Base-by-base conservation (phyloP, 805 yeast species). In the Candida hungchunana region DNA sequence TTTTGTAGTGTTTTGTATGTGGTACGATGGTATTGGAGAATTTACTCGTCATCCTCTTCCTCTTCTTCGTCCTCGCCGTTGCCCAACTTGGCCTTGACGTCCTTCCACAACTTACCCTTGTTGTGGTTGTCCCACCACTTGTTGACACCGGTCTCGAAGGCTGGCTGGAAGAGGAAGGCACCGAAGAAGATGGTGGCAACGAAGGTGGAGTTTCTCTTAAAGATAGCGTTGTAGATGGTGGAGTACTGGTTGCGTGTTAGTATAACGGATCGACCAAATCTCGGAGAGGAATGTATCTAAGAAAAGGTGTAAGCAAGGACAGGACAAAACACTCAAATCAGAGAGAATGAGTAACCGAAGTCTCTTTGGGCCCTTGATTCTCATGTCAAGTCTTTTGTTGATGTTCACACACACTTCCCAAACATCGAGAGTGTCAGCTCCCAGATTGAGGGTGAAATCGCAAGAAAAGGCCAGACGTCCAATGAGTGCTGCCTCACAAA, bases 151-250 rank as follows among this genome's bases (percentile, higher is more conserved):
- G 64, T 60, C 59, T 84, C 93, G 50, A 82, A 82, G 56, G 71
- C 70, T 34, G 79, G 80, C 69, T 86, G 90, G 75, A 88, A 87
- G 45, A 79, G 77, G 58, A 89, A 89, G 31, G 97, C 88, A 54
- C 84, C 78, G 33, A 78, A 82, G 51, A 89, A 82, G 43, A 89
- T 71, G 44, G 93, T 70, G 48, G 86, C 85, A 44, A 89, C 95
- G 65, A 74, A 86, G 45, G 82, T 71, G 31, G 97, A 76, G 78
- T 90, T 89, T 75, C 96, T 85, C 76, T 86, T 86, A 75, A 85
- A 80, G 38, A 82, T 53, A 24, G 71, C 63, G 74, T 78, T 80
- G 75, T 75, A 78, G 43, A 79, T 55, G 30, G 75, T 60, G 29
- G 82, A 58, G 51, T 64, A 56, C 50, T 40, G 19, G 34, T 10